A percentile compares a stretch with the other conserved stretches of the same genome.
phyloP scores from a whole-genome alignment of 1,284 basidiomycete species.

The Trichosporon sp. region DNA sequence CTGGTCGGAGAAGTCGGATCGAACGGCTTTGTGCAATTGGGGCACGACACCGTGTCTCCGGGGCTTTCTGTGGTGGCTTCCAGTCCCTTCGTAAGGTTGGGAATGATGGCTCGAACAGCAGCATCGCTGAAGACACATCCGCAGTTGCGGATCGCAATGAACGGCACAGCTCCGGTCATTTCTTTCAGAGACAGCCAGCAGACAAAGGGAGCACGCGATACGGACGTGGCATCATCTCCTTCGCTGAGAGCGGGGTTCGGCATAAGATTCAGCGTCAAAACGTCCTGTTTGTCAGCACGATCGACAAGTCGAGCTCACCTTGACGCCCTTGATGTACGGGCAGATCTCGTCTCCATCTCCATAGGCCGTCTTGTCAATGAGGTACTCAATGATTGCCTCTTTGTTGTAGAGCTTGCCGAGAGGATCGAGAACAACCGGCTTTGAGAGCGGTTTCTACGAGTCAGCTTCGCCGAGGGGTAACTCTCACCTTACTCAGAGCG shows the following conservation, averaged over 20 bases:
- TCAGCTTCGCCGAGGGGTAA: constrained; percentile 4
- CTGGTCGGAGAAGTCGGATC: constrained; percentile 25
- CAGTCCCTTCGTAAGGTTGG: constrained; percentile 27
- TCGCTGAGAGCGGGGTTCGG: constrained; percentile 56
- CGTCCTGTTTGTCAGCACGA: constrained; percentile 57
- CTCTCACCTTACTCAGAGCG: constrained; percentile 77
- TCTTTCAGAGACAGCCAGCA: constrained; percentile 86
- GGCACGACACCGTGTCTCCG: constrained; percentile 33
- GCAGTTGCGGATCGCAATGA: constrained; percentile 76
- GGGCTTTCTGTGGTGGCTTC: constrained; percentile 4
- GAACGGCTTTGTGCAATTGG: constrained; percentile 44
- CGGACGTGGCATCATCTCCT: constrained; percentile 34
- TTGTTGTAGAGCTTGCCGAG: constrained; percentile 92
- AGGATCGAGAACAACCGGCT: constrained; percentile 80
- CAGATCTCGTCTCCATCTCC: constrained; percentile 79
- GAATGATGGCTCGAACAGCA: constrained; percentile 37
- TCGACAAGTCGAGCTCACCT: constrained; percentile 55
- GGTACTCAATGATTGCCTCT: constrained; percentile 78
- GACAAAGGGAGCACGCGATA: constrained; percentile 63
- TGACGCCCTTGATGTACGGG: constrained; percentile 77
- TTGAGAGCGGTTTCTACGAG: constrained; percentile 66
- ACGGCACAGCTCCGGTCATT: constrained; percentile 84
- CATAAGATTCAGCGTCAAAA: constrained; percentile 72
- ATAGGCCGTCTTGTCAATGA: constrained; percentile 67
- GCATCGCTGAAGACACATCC: constrained; percentile 60